A percentile compares a stretch with the other conserved stretches of the same genome.
Conservation (phyloP, 495 filamentous ascomycete species). For the Xylaria palmicola region DNA sequence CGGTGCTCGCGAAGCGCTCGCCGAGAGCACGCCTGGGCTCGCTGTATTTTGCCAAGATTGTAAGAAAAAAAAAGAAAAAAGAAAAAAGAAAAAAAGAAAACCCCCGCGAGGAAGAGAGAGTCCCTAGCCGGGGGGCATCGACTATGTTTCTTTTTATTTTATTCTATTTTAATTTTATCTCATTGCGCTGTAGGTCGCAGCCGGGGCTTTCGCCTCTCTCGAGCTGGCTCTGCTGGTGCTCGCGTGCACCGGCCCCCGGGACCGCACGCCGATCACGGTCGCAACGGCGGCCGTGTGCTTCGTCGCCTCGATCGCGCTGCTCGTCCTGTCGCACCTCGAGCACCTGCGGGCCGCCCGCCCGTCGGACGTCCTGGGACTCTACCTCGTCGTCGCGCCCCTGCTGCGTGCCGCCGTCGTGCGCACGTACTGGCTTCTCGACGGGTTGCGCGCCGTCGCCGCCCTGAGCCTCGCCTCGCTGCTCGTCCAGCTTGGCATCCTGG, state of each 20-base stretch:
- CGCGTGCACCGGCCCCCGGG: neutral
- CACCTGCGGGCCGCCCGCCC: neutral
- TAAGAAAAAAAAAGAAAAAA: neutral
- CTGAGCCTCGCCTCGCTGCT: slow-evolving; percentile 1
- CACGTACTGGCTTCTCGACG: slow-evolving; percentile 10
- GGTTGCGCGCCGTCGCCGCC: neutral
- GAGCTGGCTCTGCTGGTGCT: slow-evolving; percentile 6
- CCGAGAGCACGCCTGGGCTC: neutral
- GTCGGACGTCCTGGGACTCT: slow-evolving; percentile 5
- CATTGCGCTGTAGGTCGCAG: neutral
- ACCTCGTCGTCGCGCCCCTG: slow-evolving; percentile 5
- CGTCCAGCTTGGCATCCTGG: slow-evolving; percentile 8
- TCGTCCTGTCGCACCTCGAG: slow-evolving; percentile 1
- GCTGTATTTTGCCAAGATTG: slow-evolving; percentile 6
- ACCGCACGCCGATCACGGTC: neutral
- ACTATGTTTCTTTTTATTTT: no score
- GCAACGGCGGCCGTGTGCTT: slow-evolving; percentile 3
- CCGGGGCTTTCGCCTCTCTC: slow-evolving; percentile 2
- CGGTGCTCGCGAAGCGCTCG: neutral
- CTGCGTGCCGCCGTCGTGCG: slow-evolving; percentile 14
- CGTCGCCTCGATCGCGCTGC: neutral
- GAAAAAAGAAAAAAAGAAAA: no score
- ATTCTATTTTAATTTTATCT: neutral
- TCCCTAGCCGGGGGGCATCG: no score
- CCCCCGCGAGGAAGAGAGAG: no score